Conservation (phyloP, 495 filamentous ascomycete species). For the Podospora fimiseda region DNA sequence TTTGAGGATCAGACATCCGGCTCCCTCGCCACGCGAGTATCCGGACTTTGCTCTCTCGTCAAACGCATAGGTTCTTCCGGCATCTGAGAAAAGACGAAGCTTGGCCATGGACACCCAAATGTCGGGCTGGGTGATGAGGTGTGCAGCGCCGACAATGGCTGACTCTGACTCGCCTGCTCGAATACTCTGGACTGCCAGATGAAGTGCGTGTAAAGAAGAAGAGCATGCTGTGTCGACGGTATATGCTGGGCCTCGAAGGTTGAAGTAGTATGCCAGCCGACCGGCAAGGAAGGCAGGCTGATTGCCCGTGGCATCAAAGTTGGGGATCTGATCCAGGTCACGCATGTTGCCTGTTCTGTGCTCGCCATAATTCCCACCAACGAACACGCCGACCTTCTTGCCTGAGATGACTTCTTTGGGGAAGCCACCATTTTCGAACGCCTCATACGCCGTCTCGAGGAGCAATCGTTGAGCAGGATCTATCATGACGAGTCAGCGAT, state of each 20-base stretch:
- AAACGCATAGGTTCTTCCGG: constrained; percentile 35
- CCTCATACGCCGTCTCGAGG: constrained; percentile 48
- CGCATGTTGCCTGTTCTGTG: constrained; percentile 33
- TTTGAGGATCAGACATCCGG: constrained; percentile 46
- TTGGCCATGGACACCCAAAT: constrained; percentile 36
- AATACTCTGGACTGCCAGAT: constrained; percentile 75
- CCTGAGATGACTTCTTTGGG: constrained; percentile 42
- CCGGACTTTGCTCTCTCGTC: constrained; percentile 39
- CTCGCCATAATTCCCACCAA: constrained; percentile 36
- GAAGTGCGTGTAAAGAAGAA: constrained; percentile 53
- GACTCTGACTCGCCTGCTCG: constrained; percentile 47
- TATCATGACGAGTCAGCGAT: not conserved
- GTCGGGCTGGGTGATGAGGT: constrained; percentile 38
- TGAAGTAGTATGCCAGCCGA: constrained; percentile 50
- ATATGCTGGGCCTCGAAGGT: constrained; percentile 50
- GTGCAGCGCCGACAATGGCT: constrained; percentile 43
- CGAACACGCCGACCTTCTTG: constrained; percentile 38
- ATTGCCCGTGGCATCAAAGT: constrained; percentile 37
- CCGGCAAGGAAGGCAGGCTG: constrained; percentile 47
- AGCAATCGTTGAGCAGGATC: constrained; percentile 53
- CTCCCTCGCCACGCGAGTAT: constrained; percentile 40
- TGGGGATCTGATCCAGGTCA: constrained; percentile 35
- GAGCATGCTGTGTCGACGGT: constrained; percentile 85
- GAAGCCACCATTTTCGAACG: constrained; percentile 45
- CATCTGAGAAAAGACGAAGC: constrained; percentile 31